Evolutionary conservation across 495 filamentous ascomycete species (phyloP), one percentile per base, ranked within the genome.

Genomic region (Daldinia bambusicola): DNA sequence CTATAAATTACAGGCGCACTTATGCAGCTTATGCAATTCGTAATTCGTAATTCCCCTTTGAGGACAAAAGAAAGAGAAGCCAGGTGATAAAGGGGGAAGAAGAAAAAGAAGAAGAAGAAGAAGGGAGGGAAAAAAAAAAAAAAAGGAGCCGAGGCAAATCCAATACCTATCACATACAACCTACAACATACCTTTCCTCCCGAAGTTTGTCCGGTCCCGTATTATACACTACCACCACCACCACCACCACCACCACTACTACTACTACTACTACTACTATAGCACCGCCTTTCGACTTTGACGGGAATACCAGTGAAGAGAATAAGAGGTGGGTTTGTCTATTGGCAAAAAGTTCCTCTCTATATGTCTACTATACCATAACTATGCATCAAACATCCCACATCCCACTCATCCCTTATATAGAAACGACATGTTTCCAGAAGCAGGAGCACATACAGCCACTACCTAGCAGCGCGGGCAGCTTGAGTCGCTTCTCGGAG

Each of bases 401-500:
- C 43, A 48, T 48, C 43, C 18, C 43, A 22, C 43, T 16, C 22
- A 13, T 31, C 14, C 55, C 20, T 31, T 32, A n/a, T 22, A 40
- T 40, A 31, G 38, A 45, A 31, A 10, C 36, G 13, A 32, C 20
- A 31, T 45, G 16, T 8, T 18, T 43, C 9, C 12, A 26, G 30
- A 36, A 14, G 31, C 5, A 20, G 4, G 16, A 30, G 12, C 14
- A 43, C n/a, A 34, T 22, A 2, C 16, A 45, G 30, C 22, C 22
- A 41, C 63, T 26, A 73, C 34, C 67, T 61, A n/a, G 61, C 38
- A 7, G 41, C 34, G 8, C 30, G 61, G 9, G 30, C 55, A 26
- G 66, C 70, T 57, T 70, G 63, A 13, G 66, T 52, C 71, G 63
- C 67, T 61, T 70, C 63, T 12, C 63, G 67, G 30, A 83, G 55